Evolutionary conservation across 441 rosid genomes (phyloP), one percentile per base, ranked within the genome.

Genomic region (Metrosideros polymorpha): DNA sequence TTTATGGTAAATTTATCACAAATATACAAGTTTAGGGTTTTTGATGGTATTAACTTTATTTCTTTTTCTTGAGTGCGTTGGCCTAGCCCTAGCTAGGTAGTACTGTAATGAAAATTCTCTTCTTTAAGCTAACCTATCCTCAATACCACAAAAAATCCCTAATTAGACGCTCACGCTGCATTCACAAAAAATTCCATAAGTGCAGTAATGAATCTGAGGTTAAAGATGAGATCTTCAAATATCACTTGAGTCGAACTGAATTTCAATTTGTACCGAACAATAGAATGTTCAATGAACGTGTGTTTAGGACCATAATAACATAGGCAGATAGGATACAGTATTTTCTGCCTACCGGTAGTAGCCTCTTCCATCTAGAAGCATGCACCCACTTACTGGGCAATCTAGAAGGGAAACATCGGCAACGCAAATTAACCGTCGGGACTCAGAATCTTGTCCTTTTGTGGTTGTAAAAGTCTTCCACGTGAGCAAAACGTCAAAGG

Each of bases 101-200:
- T 24, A 24, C 10, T 35, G 45, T 19, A 10, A 6, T 35, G 5
- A 35, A 19, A 19, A 9, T 4, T 42, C 79, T 71, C n/a, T 39
- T 2, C n/a, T 22, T 71, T 10, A 39, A 66, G 45, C 43, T 27
- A 35, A 19, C 15, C 35, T 66, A 66, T 19, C 15, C 27, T 19
- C 39, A 39, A 42, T 22, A 10, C 79, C n/a, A 50, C n/a, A 6
- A 71, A 25, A 71, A 10, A 39, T 12, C 17, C 5, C 6, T 1
- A 32, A 2, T 6, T 8, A n/a, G 1, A 35, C 9, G 19, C n/a
- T 22, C n/a, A 7, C 2, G 2, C 0, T n/a, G 10, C 25, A 0
- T 35, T 35, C 47, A 22, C 15, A 12, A 9, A 0, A 0, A 39
- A 35, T 35, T 39, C 12, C 3, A 6, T 9, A 30, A 15, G 15